A percentile compares a stretch with the other conserved stretches of the same genome.
These are phyloP conservation scores for Dioscorea zingiberensis DNA, from an alignment of 106 monocot species.

Conservation along the genomic window DNA sequence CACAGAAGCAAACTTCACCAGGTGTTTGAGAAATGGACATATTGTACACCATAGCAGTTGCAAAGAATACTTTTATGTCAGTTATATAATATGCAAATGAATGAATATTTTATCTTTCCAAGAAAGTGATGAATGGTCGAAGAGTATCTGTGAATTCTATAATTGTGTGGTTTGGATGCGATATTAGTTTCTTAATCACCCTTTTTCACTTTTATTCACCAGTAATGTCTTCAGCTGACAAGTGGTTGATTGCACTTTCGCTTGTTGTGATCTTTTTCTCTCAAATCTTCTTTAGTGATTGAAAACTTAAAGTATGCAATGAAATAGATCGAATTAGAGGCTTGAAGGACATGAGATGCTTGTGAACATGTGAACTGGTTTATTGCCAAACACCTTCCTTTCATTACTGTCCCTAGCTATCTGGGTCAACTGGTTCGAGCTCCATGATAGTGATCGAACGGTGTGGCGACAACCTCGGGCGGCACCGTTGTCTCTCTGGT, in stretches of 20 bases:
- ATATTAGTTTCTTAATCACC: background rate
- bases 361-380: background rate
- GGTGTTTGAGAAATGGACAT: background rate
- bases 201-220: background rate
- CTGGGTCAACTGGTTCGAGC: background rate
- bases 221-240: background rate
- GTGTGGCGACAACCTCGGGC: background rate
- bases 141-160: background rate
- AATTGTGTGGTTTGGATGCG: background rate
- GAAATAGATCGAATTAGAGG: background rate
- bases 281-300: too few relatives aligned
- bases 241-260: background rate
- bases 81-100: background rate
- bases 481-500: background rate
- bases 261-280: background rate
- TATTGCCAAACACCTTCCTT: too few relatives aligned
- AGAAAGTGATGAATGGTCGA: background rate
- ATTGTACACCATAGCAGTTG: background rate
- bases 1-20: background rate
- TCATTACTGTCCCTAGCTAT: too few relatives aligned
- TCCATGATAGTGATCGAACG: background rate
- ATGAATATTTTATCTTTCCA: background rate
- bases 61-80: background rate
- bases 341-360: background rate
- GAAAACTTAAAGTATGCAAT: too few relatives aligned